Conservation (phyloP, 208 protist genomes). For the Acanthamoeba healyi region DNA sequence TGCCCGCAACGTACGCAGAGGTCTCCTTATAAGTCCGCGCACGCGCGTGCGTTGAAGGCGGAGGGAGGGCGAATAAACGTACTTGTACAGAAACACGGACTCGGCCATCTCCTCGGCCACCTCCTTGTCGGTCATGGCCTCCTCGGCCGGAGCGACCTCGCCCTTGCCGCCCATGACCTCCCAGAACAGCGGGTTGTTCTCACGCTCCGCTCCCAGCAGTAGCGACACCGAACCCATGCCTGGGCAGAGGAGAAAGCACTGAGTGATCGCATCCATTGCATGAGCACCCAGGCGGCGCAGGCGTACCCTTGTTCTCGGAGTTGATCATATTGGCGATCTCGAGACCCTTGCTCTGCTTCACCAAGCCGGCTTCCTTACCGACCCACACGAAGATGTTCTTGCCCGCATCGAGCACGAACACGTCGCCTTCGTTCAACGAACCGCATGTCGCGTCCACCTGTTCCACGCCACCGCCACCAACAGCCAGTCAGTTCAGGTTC, state of each 20-base stretch:
- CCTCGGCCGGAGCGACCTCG: slow-evolving; percentile 75
- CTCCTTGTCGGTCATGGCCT: slow-evolving; percentile 76
- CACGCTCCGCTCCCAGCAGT: slow-evolving; percentile 75
- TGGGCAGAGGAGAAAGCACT: too few relatives aligned
- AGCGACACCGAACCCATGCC: slow-evolving; percentile 59
- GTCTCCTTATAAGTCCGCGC: too few relatives aligned
- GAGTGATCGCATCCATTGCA: too few relatives aligned
- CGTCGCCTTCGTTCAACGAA: slow-evolving; percentile 86
- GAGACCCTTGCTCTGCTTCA: slow-evolving; percentile 84
- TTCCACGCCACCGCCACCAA: neutral
- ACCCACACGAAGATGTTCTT: slow-evolving; percentile 84
- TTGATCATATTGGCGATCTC: slow-evolving; percentile 80
- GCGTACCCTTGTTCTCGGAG: slow-evolving; percentile 65
- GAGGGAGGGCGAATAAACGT: neutral
- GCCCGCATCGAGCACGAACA: slow-evolving; percentile 89
- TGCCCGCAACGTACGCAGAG: neutral
- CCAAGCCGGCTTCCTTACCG: slow-evolving; percentile 74
- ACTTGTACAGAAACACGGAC: slow-evolving; percentile 75
- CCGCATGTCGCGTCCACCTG: slow-evolving; percentile 40
- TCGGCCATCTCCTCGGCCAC: slow-evolving; percentile 61
- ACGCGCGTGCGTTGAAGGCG: too few relatives aligned
- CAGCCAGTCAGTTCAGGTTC: neutral
- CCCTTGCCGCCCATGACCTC: slow-evolving; percentile 70
- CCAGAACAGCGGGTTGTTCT: slow-evolving; percentile 41
- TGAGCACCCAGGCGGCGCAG: neutral